Conservation (phyloP, 768 basidiomycete genomes). For the Atractiella rhizophila region DNA sequence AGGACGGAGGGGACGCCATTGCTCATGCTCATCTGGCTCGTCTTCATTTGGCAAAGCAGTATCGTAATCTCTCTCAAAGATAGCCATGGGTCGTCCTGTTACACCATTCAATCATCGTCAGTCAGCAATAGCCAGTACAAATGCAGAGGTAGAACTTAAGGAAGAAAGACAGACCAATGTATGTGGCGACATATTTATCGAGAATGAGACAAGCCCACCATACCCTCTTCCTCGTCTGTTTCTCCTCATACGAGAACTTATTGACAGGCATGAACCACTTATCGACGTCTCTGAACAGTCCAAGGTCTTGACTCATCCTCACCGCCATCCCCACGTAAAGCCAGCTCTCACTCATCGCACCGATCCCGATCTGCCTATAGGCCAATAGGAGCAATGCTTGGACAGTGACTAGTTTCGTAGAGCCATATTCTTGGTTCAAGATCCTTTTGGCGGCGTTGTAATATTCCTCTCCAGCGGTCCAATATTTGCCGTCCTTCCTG, state of each 20-base stretch:
- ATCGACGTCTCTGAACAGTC: constrained; percentile 17
- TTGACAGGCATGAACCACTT: constrained; percentile 16
- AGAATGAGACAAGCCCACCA: constrained; percentile 19
- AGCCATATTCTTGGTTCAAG: constrained; percentile 32
- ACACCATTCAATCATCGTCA: neutral
- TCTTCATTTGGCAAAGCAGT: constrained; percentile 17
- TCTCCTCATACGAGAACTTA: constrained; percentile 18
- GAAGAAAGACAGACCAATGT: neutral
- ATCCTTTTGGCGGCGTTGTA: constrained; percentile 13
- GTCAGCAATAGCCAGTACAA: neutral
- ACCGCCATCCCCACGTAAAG: constrained; percentile 51
- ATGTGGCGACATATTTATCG: constrained; percentile 14
- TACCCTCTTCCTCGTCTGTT: constrained; percentile 18
- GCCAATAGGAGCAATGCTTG: constrained; percentile 58
- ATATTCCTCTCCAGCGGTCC: constrained; percentile 16
- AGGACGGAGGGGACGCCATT: constrained; percentile 16
- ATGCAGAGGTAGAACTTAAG: neutral
- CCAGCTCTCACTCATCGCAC: constrained; percentile 68
- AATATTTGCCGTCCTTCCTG: constrained; percentile 12
- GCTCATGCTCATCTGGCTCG: constrained; percentile 19
- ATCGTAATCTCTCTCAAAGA: constrained; percentile 20
- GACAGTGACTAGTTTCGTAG: constrained; percentile 45
- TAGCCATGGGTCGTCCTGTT: constrained; percentile 15
- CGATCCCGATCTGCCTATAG: constrained; percentile 65
- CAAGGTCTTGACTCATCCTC: constrained; percentile 33